Percentiles rank a stretch among this genome's conserved stretches.
phyloP scores from a whole-genome alignment of 768 basidiomycete species.

The Agrocybe praecox region DNA sequence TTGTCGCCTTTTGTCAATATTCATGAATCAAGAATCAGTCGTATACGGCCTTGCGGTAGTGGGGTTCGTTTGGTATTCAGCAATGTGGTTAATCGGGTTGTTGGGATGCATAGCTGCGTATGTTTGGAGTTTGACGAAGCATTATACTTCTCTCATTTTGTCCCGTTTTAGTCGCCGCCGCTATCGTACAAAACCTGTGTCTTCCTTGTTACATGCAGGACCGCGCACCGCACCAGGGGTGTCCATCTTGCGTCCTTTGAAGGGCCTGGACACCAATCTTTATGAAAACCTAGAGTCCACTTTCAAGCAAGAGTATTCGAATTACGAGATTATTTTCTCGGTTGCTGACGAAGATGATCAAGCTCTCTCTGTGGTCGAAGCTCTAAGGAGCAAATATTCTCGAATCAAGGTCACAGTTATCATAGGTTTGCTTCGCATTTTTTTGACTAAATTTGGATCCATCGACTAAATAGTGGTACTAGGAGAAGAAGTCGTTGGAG shows the following conservation, averaged over 20 bases:
- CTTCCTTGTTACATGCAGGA: constrained; percentile 55
- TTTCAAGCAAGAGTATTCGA: constrained; percentile 89
- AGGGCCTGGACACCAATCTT: constrained; percentile 93
- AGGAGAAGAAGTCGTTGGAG: constrained; percentile 86
- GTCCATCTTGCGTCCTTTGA: constrained; percentile 91
- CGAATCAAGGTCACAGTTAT: constrained; percentile 71
- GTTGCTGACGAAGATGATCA: constrained; percentile 90
- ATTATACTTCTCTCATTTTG: neutral
- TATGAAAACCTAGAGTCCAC: constrained; percentile 96
- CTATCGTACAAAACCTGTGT: constrained; percentile 69
- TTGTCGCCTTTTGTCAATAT: neutral
- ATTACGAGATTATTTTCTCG: constrained; percentile 89
- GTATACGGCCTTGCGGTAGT: constrained; percentile 31
- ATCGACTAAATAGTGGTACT: constrained; percentile 2
- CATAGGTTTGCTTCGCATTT: constrained; percentile 52
- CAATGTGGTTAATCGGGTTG: constrained; percentile 66
- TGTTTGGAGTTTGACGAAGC: neutral
- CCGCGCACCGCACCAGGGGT: constrained; percentile 73
- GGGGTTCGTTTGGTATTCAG: constrained; percentile 61
- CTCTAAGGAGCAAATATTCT: constrained; percentile 80
- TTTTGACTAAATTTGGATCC: neutral
- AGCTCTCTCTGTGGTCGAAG: constrained; percentile 80
- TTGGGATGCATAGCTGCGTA: constrained; percentile 74
- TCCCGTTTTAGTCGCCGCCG: constrained; percentile 60
- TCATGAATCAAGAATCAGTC: constrained; percentile 15